phyloP scores from a whole-genome alignment of 2,329 filamentous ascomycete genomes.

The Colletotrichum endophyticum region DNA sequence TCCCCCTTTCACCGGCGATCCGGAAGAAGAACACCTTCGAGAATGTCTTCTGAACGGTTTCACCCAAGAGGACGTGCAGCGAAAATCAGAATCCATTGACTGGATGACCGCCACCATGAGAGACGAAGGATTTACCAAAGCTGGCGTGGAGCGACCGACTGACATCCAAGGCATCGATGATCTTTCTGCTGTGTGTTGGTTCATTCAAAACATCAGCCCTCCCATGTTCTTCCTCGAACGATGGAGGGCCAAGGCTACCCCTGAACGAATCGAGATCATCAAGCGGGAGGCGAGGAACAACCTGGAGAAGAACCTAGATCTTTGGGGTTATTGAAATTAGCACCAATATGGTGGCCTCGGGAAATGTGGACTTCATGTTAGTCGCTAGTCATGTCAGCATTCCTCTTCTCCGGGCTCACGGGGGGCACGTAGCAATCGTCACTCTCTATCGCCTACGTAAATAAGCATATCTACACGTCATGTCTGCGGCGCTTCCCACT shows the following conservation, averaged over 20 bases:
- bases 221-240: background rate
- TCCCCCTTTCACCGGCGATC: background rate
- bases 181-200: background rate
- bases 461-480: background rate
- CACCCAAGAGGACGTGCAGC: rapidly evolving
- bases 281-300: background rate
- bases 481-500: background rate
- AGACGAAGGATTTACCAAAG: background rate
- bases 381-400: background rate
- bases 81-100: background rate
- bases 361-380: background rate
- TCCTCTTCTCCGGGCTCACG: background rate
- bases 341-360: rapidly evolving
- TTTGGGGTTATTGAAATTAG: background rate
- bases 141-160: background rate
- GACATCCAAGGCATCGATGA: background rate
- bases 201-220: background rate
- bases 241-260: background rate
- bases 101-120: background rate
- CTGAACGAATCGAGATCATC: background rate
- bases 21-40: background rate
- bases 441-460: background rate
- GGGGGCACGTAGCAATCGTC: background rate
- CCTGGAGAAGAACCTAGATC: background rate
- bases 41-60: background rate